Percentiles rank a stretch among this genome's conserved stretches.
These are phyloP conservation scores for Madurella fahalii DNA, from an alignment of 2,329 filamentous ascomycete species.

Conservation along the genomic window DNA sequence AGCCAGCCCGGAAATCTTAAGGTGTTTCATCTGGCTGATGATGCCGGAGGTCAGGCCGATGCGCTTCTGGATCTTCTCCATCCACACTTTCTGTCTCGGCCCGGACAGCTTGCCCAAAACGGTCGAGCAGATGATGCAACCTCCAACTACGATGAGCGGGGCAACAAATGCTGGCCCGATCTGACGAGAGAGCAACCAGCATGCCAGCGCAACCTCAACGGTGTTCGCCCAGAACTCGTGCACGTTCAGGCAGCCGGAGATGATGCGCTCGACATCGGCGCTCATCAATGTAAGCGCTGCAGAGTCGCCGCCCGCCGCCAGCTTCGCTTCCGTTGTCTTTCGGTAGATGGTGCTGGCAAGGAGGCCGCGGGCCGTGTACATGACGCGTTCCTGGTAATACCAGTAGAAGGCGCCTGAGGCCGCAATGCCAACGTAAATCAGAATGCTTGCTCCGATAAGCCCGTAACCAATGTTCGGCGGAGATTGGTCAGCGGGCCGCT, in stretches of 20 bases:
- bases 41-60: constrained; percentile 38
- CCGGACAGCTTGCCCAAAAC: constrained; percentile 17
- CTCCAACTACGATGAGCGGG: constrained; percentile 29
- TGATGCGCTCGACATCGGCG: constrained; percentile 35
- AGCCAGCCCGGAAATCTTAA: constrained; percentile 41
- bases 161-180: constrained; percentile 33
- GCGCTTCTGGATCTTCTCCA: constrained; percentile 41
- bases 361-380: constrained; percentile 30
- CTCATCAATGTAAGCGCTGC: constrained; percentile 38
- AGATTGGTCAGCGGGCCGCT: constrained; percentile 24
- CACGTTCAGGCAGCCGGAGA: constrained; percentile 27
- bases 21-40: constrained; percentile 42
- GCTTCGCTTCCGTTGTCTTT: constrained; percentile 30
- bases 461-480: constrained; percentile 30
- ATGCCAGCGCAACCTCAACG: constrained; percentile 32
- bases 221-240: constrained; percentile 36
- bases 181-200: constrained; percentile 32
- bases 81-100: constrained; percentile 35
- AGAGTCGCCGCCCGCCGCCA: constrained; percentile 27
- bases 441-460: constrained; percentile 31
- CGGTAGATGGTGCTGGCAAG: constrained; percentile 31
- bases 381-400: constrained; percentile 30
- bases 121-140: constrained; percentile 22
- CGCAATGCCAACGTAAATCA: constrained; percentile 34
- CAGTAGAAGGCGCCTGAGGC: constrained; percentile 32